A percentile compares a stretch with the other conserved stretches of the same genome.
Conservation (phyloP, 23 red algal genomes). For the Gracilariopsis chorda region DNA sequence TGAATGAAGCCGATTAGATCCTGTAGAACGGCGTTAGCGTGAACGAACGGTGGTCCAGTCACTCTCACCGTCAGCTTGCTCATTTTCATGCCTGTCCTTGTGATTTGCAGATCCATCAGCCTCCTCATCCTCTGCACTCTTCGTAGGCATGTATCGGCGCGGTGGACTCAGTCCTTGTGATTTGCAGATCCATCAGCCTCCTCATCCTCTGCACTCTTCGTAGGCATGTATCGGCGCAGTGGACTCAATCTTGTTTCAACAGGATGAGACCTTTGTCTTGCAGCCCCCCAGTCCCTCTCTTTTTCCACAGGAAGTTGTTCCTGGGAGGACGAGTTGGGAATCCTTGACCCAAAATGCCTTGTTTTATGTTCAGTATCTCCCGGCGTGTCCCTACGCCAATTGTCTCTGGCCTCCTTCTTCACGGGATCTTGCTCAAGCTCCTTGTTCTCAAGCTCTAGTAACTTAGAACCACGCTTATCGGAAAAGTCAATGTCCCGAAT, state of each 20-base stretch:
- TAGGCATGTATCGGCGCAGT: neutral
- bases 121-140: neutral
- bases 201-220: no score
- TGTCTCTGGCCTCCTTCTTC: slow-evolving; percentile 20
- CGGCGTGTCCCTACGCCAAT: slow-evolving; percentile 15
- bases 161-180: no score
- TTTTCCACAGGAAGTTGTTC: neutral
- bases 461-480: neutral
- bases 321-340: no score
- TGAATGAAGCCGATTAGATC: slow-evolving; percentile 16
- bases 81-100: no score
- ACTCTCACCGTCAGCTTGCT: slow-evolving; percentile 17
- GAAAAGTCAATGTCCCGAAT: slow-evolving; percentile 29
- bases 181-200: no score
- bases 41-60: slow-evolving; percentile 59
- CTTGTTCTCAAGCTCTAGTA: neutral
- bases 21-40: neutral
- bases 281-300: slow-evolving; percentile 56
- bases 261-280: slow-evolving; percentile 22
- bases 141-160: no score
- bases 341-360: no score
- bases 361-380: neutral
- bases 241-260: neutral
- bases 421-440: neutral
- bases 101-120: no score